Evolutionary conservation across 495 filamentous ascomycete genomes (phyloP), one percentile per base, ranked within the genome.

Genomic region (Aspergillus campestris): DNA sequence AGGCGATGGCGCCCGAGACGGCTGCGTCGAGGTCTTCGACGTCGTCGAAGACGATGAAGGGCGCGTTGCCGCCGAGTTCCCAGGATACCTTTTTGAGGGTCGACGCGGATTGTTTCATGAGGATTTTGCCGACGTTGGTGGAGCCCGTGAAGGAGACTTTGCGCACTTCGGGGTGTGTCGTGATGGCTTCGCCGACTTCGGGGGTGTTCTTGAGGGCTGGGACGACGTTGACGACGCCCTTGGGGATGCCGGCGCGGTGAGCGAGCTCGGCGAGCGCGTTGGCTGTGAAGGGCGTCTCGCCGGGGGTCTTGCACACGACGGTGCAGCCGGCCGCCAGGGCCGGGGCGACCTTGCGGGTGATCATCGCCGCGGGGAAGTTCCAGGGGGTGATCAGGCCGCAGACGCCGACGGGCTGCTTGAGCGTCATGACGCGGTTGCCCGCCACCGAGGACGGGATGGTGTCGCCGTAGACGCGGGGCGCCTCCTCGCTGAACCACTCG

Each of bases 281-380:
- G 0, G 86, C 75, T 7, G 86, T 89, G 58, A 89, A 85, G 0
- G 89, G 89, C 0, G 89, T 95, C 72, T 94, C 89, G 9, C 81
- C 79, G 1, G 89, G 86, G 5, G 87, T 77, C 68, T 95, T 95
- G 34, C 78, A 78, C 0, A 95, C 88, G 0, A 90, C 82, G 1
- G 90, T 90, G 61, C 90, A 95, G 6, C 83, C 83, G 5, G 83
- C 84, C 31, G 83, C 89, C 44, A 95, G 69, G 18, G 89, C 89
- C 3, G 89, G 86, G 1, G 80, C 89, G 45, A 90, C 80, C 66
- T 95, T 95, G 24, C 89, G 70, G 3, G 89, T 91, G 52, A 94
- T 84, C 89, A 95, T 95, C 6, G 89, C 89, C 7, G 85, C 83
- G 3, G 89, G 89, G 65, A 94, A 95, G 67, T 95, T 95, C 89